A percentile compares a stretch with the other conserved stretches of the same genome.
Conservation (phyloP, 192 early-diverging fungal species). For the Chytriomyces sp. region DNA sequence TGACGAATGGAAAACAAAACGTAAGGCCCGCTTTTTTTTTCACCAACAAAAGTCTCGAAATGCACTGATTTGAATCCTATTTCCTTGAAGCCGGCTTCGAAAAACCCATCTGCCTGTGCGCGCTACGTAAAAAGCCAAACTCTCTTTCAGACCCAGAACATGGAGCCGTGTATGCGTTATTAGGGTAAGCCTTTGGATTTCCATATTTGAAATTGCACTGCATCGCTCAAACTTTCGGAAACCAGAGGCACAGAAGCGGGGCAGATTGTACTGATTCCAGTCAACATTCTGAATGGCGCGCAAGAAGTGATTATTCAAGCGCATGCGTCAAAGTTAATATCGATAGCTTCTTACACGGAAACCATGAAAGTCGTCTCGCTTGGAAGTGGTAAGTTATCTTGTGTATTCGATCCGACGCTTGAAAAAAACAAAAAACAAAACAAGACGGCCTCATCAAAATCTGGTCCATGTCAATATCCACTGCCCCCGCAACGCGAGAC, state of each 20-base stretch:
- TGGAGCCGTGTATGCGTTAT: slow-evolving; percentile 39
- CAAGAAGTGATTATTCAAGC: slow-evolving; percentile 48
- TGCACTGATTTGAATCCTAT: neutral
- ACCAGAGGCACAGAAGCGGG: slow-evolving; percentile 54
- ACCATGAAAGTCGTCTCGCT: slow-evolving; percentile 38
- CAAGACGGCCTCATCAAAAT: slow-evolving; percentile 48
- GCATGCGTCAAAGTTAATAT: slow-evolving; percentile 40
- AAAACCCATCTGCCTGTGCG: slow-evolving; percentile 39
- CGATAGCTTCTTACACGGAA: slow-evolving; percentile 30
- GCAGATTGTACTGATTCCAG: slow-evolving; percentile 52
- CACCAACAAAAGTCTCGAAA: neutral
- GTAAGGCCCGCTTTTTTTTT: slow-evolving; percentile 14
- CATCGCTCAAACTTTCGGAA: neutral
- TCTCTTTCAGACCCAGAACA: neutral
- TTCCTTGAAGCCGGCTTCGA: slow-evolving; percentile 29
- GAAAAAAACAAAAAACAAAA: neutral
- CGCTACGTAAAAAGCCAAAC: slow-evolving; percentile 34
- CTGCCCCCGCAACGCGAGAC: neutral
- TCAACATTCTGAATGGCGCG: slow-evolving; percentile 33
- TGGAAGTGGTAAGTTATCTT: slow-evolving; percentile 40
- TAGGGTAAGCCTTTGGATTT: slow-evolving; percentile 21
- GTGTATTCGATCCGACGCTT: too few relatives aligned
- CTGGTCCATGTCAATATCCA: slow-evolving; percentile 38
- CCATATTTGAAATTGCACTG: neutral
- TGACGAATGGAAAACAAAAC: slow-evolving; percentile 45